These are phyloP conservation scores for Corylus avellana DNA, from an alignment of 306 rosid species.

Conservation along the genomic window DNA sequence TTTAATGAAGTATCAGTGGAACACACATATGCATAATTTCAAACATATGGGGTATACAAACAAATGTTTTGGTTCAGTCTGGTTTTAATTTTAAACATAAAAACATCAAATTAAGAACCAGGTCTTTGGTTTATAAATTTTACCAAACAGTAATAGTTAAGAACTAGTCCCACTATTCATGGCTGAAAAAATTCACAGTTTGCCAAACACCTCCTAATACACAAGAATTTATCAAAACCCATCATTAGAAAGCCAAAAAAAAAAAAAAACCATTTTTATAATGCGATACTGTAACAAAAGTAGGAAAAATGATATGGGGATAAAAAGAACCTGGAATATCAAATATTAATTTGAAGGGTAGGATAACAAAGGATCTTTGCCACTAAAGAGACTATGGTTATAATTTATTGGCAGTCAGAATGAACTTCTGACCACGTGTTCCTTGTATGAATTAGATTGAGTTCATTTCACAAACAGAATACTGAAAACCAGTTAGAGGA, in stretches of 20 bases:
- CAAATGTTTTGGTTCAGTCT: no score
- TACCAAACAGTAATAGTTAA: background rate
- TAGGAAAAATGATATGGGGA: conserved; percentile 7
- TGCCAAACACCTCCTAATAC: background rate
- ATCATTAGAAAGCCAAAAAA: background rate
- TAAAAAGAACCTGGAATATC: conserved; percentile 2
- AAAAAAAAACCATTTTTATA: no score
- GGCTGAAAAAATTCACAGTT: background rate
- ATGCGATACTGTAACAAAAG: background rate
- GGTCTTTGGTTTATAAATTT: background rate
- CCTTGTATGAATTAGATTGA: conserved; percentile 6
- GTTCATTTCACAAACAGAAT: conserved; percentile 22
- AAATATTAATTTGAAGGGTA: background rate
- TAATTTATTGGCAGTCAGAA: conserved; percentile 18
- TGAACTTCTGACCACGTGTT: conserved; percentile 15
- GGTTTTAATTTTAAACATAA: no score
- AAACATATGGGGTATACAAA: no score
- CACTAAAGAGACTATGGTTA: conserved; percentile 13
- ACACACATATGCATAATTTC: background rate
- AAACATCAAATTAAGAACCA: no score
- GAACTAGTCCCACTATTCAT: background rate
- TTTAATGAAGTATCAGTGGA: background rate
- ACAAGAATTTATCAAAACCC: background rate
- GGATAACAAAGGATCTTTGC: background rate
- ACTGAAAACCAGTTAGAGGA: conserved; percentile 8